Base-by-base conservation (phyloP, 176 grass and related monocot genomes). In the Triticum monococcum region DNA sequence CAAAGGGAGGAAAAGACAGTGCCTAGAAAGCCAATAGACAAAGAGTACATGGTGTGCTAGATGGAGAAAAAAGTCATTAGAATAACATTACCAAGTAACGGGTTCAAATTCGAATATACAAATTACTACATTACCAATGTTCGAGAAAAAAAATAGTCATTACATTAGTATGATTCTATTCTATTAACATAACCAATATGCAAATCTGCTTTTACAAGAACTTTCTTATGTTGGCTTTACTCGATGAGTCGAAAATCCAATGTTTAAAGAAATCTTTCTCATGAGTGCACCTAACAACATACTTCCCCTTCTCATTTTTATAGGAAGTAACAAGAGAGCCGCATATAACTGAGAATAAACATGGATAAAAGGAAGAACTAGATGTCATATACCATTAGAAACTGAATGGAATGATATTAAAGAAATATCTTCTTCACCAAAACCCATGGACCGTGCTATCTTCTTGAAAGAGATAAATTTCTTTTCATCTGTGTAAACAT, bases 381-480 rank as follows among this genome's bases (percentile, higher is more conserved):
- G n/a, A 40, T 56, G 33, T 5, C 36, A 28, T 23, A 30, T 92
- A 97, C 92, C 95, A 81, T 97, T 97, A 71, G 92, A 95, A 81
- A 93, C 60, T 1, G 95, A 97, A 69, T 97, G 95, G 75, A 89
- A 91, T 48, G 92, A 95, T 82, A 91, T 86, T 35, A 95, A 70
- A 61, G 69, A 81, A 73, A 97, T 65, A 81, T 93, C 90, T 78
- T 50, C 79, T 78, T 95, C 84, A 7, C 89, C 82, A 7, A 90
- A 93, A 37, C 91, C 91, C 89, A 93, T 93, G n/a, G 85, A 93
- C 59, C 87, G 65, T 75, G 91, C 75, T 86, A 97, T 87, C 80
- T 95, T 97, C 88, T 95, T 97, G 89, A 97, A 97, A 78, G 90
- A 97, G 76, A 80, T 95, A 70, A 97, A 97, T 84, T 91, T 80